Evolutionary conservation across 495 filamentous ascomycete genomes (phyloP).

Genomic region (Podospora comata): DNA sequence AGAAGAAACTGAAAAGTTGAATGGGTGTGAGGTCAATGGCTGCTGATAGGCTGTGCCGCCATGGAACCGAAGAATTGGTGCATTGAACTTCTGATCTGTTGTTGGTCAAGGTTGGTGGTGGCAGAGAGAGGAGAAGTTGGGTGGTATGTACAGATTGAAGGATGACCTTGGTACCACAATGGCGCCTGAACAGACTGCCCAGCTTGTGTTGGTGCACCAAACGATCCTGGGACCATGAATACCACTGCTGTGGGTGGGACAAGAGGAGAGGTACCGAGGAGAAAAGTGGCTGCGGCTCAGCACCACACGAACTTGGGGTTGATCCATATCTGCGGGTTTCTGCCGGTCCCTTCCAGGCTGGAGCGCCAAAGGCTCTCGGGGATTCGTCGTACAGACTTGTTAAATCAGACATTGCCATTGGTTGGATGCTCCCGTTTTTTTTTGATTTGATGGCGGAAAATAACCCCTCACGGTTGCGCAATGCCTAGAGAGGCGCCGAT

Average conservation of each 20-base stretch:
- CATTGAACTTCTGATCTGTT: background rate
- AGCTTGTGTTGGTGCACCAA: background rate
- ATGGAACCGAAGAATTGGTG: background rate
- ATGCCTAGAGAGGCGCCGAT: background rate
- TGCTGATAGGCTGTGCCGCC: background rate
- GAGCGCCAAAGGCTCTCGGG: background rate
- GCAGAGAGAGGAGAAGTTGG: background rate
- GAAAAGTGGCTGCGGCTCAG: background rate
- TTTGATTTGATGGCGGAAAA: background rate
- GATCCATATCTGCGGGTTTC: background rate
- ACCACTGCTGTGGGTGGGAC: background rate
- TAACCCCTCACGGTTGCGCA: background rate
- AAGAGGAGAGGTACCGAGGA: background rate
- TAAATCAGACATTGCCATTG: background rate
- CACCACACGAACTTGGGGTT: background rate
- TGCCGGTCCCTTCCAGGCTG: background rate
- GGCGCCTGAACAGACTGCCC: background rate
- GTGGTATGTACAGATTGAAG: background rate
- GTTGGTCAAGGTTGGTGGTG: background rate
- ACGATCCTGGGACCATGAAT: background rate
- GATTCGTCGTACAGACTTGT: background rate
- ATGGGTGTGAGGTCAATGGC: background rate
- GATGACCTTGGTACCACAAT: background rate
- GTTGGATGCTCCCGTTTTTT: background rate
- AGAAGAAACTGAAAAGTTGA: background rate